These are phyloP conservation scores for Waltiozyma sp. DNA, from an alignment of 1,139 yeast genomes.

Conservation along the genomic window DNA sequence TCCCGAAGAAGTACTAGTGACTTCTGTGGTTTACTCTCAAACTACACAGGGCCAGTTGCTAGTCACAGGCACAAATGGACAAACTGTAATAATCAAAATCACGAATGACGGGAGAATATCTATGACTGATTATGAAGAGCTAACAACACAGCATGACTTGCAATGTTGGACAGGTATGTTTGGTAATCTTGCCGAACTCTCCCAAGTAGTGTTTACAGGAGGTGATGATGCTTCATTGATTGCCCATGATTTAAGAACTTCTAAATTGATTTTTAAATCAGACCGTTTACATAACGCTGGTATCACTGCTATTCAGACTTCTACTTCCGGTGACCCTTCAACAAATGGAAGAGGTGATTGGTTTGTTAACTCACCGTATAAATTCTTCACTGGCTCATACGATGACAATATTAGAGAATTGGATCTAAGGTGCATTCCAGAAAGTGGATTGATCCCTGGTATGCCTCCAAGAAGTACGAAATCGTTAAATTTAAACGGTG, in stretches of 20 bases:
- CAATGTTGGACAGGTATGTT: constrained; percentile 90
- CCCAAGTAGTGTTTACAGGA: constrained; percentile 65
- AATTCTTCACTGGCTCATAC: constrained; percentile 83
- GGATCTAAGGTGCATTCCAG: constrained; percentile 53
- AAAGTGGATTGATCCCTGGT: constrained; percentile 31
- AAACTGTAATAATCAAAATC: constrained; percentile 27
- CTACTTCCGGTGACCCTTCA: constrained; percentile 22
- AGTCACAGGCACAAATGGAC: constrained; percentile 54
- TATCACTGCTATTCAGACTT: constrained; percentile 62
- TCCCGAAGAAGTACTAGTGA: constrained; percentile 34
- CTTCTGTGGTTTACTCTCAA: constrained; percentile 59
- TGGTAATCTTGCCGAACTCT: constrained; percentile 44
- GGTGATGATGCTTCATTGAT: constrained; percentile 78
- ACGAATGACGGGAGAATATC: constrained; percentile 1
- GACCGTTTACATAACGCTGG: constrained; percentile 74
- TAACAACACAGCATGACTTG: constrained; percentile 37
- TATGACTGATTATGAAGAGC: constrained; percentile 7
- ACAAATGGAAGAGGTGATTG: constrained; percentile 22
- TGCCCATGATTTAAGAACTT: constrained; percentile 62
- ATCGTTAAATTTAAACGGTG: constrained; percentile 64
- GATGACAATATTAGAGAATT: constrained; percentile 67
- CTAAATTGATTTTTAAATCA: constrained; percentile 42
- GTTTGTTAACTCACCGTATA: constrained; percentile 33
- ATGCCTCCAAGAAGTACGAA: constrained; percentile 35
- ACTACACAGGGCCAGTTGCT: constrained; percentile 24